phyloP scores from a whole-genome alignment of 257 asterid genomes.

The Cruciata laevipes region DNA sequence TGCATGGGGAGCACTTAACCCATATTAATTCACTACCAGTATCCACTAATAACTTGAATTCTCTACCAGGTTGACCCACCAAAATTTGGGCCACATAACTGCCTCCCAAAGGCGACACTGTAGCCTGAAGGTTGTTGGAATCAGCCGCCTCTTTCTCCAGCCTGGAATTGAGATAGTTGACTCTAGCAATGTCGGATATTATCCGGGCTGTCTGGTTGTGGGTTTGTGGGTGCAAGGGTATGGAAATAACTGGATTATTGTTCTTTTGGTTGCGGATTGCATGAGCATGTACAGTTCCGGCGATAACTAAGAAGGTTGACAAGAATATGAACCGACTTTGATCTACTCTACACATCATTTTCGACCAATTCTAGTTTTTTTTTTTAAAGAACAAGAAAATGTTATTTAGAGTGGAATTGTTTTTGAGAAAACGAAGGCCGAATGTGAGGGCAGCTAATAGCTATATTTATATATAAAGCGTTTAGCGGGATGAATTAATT shows the following conservation, averaged over 20 bases:
- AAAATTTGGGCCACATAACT: background rate
- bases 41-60: background rate
- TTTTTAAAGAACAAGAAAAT: too few relatives aligned
- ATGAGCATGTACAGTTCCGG: background rate
- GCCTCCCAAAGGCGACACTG: rapidly evolving
- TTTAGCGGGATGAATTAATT: too few relatives aligned
- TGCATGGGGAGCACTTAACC: background rate
- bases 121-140: background rate
- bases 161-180: background rate
- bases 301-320: background rate
- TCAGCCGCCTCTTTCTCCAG: background rate
- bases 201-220: background rate
- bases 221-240: background rate
- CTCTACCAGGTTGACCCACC: conserved; percentile 1
- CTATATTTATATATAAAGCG: too few relatives aligned
- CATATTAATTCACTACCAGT: background rate
- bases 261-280: background rate
- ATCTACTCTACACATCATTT: background rate
- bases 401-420: too few relatives aligned
- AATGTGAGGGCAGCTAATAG: too few relatives aligned
- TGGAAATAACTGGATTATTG: background rate
- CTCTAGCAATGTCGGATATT: background rate
- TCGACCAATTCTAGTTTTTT: too few relatives aligned
- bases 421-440: too few relatives aligned
- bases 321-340: background rate